These are phyloP conservation scores for Epichloe hybrida DNA, from an alignment of 2,329 filamentous ascomycete genomes.

Conservation along the genomic window DNA sequence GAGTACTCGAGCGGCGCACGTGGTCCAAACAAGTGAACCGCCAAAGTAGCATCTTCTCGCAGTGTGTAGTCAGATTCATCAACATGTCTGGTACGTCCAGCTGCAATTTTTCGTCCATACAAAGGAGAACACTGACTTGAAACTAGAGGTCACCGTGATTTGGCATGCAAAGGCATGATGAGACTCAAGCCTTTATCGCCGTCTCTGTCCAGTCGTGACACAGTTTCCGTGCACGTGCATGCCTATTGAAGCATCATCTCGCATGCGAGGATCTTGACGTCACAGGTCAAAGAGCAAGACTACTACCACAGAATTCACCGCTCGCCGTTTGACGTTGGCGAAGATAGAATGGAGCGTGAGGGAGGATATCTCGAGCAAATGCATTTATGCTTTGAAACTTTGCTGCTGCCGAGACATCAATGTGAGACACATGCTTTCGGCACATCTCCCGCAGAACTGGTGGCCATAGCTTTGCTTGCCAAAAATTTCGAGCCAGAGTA, in stretches of 20 bases:
- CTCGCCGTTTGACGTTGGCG: no score
- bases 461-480: background rate
- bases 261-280: no score
- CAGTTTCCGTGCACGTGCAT: background rate
- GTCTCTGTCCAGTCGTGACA: background rate
- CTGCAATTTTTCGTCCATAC: background rate
- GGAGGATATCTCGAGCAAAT: background rate
- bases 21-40: background rate
- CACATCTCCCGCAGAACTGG: background rate
- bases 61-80: no score
- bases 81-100: background rate
- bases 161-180: background rate
- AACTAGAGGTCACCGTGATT: background rate
- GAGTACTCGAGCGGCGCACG: background rate
- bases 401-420: background rate
- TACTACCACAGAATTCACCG: no score
- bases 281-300: no score
- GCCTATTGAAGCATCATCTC: no score
- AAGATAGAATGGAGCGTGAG: background rate
- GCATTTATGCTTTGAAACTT: background rate
- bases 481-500: background rate
- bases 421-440: background rate
- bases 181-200: no score
- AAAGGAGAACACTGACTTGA: background rate
- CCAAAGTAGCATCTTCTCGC: no score